Evolutionary conservation across 1,284 basidiomycete species (phyloP).

Genomic region (Rugosomyces carneus): DNA sequence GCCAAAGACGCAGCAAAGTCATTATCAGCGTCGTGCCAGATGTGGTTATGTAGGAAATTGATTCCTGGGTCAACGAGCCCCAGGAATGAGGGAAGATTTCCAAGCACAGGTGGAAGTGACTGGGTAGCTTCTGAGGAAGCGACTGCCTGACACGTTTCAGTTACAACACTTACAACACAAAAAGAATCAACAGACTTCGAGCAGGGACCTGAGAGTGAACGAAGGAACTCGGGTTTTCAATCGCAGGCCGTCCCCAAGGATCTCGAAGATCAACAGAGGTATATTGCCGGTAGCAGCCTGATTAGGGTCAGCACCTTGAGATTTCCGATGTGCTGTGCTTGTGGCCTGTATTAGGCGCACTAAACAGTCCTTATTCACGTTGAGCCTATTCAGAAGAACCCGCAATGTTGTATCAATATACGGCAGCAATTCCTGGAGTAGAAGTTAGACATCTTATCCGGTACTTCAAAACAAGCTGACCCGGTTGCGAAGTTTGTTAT

Average conservation of each 20-base stretch:
- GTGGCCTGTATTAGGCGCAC: constrained; percentile 46
- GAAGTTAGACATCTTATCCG: neutral
- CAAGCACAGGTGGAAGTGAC: constrained; percentile 11
- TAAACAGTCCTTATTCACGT: constrained; percentile 41
- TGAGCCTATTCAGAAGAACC: constrained; percentile 43
- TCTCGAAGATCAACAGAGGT: constrained; percentile 45
- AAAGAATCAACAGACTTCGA: constrained; percentile 36
- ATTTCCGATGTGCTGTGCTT: constrained; percentile 34
- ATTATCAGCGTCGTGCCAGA: constrained; percentile 38
- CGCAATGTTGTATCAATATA: constrained; percentile 55
- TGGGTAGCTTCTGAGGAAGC: constrained; percentile 21
- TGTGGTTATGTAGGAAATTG: constrained; percentile 45
- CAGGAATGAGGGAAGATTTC: constrained; percentile 22
- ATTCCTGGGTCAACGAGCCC: constrained; percentile 45
- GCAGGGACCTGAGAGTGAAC: constrained; percentile 40
- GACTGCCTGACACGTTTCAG: constrained; percentile 34
- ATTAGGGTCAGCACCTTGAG: constrained; percentile 25
- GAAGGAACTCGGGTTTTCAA: constrained; percentile 47
- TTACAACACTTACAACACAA: neutral
- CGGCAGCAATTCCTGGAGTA: constrained; percentile 48
- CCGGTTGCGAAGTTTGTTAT: constrained; percentile 53
- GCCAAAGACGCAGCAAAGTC: constrained; percentile 48
- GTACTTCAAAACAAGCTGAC: constrained; percentile 28
- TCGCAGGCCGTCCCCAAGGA: constrained; percentile 46
- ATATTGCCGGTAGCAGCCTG: constrained; percentile 36